Conservation (phyloP, 768 basidiomycete species). For the Symmetrospora coprosmae region DNA sequence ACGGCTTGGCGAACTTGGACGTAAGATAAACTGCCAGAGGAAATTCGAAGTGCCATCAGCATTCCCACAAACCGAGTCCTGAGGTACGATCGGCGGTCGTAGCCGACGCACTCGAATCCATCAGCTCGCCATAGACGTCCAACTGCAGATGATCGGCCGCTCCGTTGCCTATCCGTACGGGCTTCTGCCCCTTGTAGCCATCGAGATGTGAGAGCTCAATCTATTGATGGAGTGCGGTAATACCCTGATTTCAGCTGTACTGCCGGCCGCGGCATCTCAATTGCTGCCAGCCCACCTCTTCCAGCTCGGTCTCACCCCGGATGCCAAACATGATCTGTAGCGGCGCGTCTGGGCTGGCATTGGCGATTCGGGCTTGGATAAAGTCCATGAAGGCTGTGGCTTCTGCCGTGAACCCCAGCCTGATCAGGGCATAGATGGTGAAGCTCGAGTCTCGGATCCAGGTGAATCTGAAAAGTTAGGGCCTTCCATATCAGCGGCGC, state of each 20-base stretch:
- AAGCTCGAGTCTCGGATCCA: slow-evolving; percentile 88
- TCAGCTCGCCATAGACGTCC: slow-evolving; percentile 82
- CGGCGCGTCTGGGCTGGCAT: slow-evolving; percentile 63
- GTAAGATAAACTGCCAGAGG: slow-evolving; percentile 84
- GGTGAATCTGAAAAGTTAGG: neutral
- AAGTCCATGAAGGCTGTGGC: slow-evolving; percentile 45
- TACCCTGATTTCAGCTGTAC: too few relatives aligned
- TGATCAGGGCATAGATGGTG: slow-evolving; percentile 81
- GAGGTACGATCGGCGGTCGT: too few relatives aligned
- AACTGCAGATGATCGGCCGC: slow-evolving; percentile 86
- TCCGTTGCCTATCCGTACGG: slow-evolving; percentile 67
- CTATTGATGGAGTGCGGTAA: neutral
- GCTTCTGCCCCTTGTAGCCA: slow-evolving; percentile 40
- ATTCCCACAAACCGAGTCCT: too few relatives aligned
- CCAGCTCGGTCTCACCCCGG: slow-evolving; percentile 60
- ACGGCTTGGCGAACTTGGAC: slow-evolving; percentile 52
- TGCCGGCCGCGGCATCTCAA: too few relatives aligned
- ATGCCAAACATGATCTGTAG: slow-evolving; percentile 92
- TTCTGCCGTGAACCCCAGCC: slow-evolving; percentile 86
- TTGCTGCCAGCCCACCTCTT: slow-evolving; percentile 52
- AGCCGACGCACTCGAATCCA: slow-evolving; percentile 46
- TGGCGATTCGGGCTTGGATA: slow-evolving; percentile 14
- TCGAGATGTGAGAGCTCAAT: slow-evolving; percentile 67
- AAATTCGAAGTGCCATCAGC: too few relatives aligned
- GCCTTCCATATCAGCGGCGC: slow-evolving; percentile 41